Percentiles rank a stretch among this genome's conserved stretches.
phyloP scores from a whole-genome alignment of 2,329 filamentous ascomycete genomes.

The Rhinocladiella mackenziei region DNA sequence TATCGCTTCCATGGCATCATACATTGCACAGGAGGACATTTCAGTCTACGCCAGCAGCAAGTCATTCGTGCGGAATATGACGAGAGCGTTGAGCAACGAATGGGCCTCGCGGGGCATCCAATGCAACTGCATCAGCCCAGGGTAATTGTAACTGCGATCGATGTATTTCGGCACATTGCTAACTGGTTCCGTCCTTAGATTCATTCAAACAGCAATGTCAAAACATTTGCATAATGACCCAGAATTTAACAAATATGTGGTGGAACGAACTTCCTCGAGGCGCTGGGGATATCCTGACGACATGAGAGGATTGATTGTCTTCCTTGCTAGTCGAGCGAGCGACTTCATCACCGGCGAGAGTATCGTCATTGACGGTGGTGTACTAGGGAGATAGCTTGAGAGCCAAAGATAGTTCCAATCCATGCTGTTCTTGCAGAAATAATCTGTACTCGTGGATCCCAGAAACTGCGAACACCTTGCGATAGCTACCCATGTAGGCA shows the following conservation, averaged over 20 bases:
- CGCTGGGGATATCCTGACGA: slow-evolving; percentile 8
- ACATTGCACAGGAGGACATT: slow-evolving; percentile 1
- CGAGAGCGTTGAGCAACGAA: background rate
- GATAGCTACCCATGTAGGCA: too few species aligned
- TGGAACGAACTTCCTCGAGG: slow-evolving; percentile 1
- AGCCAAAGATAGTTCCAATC: too few species aligned
- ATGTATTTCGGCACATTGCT: too few species aligned
- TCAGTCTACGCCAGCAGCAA: slow-evolving; percentile 3
- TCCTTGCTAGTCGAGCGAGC: slow-evolving; percentile 10
- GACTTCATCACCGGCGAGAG: slow-evolving; percentile 11
- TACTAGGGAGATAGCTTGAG: slow-evolving; percentile 7
- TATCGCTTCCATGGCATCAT: slow-evolving; percentile 7
- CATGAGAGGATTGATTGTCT: slow-evolving; percentile 4
- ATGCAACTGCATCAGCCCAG: slow-evolving; percentile 7
- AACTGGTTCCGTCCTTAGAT: too few species aligned
- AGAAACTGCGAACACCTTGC: too few species aligned
- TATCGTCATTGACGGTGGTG: slow-evolving; percentile 8
- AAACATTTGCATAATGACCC: slow-evolving; percentile 1
- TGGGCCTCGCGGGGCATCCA: slow-evolving; percentile 3
- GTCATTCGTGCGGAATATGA: background rate
- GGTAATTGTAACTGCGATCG: too few species aligned
- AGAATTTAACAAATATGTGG: slow-evolving; percentile 9
- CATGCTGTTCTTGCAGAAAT: too few species aligned
- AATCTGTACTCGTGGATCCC: too few species aligned
- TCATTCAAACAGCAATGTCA: slow-evolving; percentile 4